Base-by-base conservation (phyloP, 805 yeast species). In the Candida cerambycidarum region DNA sequence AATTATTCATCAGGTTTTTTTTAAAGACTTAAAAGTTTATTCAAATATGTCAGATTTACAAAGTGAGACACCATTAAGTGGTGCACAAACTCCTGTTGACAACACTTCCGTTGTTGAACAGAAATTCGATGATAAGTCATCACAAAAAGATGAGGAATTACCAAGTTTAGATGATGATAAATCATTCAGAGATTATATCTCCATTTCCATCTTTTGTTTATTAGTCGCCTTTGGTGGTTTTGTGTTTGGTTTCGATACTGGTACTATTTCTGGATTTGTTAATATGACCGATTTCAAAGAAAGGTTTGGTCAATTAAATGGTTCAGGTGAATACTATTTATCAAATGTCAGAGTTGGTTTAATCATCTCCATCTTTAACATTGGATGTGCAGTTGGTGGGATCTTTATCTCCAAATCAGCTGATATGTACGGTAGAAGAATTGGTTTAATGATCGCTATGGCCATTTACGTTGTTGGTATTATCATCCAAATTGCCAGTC, bases 231-330 rank as follows among this genome's bases (percentile, higher is more conserved):
- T 83, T 49, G 89, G 88, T 68, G 89, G 89, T 34, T 83, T 79
- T 57, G 81, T 83, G 29, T 83, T 82, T 57, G 89, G 89, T 48
- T 83, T 82, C 75, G 89, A 83, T 69, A 83, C 87, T 42, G 89
- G 88, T 69, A 82, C 89, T 51, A 78, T 83, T 61, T 80, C 85
- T 32, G 88, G 88, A 52, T 79, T 83, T 56, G 78, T 81, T 42
- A 78, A 78, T 59, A 78, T 82, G 80, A 52, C 67, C 9, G 79
- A 80, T 49, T 82, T 76, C 61, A 56, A 61, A 38, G 42, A 47
- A 21, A 67, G 82, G 55, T 81, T 82, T 49, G 87, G 85, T 57
- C 61, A 67, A 44, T 13, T 47, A 5, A 49, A 63, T 43, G 42
- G 58, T 5, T 55, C 57, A 11, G 83, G 82, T 44, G 61, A 52